Percentiles rank a stretch among this genome's conserved stretches.
phyloP scores from a whole-genome alignment of 1,139 yeast species.

The Blastobotrys arbuscula region DNA sequence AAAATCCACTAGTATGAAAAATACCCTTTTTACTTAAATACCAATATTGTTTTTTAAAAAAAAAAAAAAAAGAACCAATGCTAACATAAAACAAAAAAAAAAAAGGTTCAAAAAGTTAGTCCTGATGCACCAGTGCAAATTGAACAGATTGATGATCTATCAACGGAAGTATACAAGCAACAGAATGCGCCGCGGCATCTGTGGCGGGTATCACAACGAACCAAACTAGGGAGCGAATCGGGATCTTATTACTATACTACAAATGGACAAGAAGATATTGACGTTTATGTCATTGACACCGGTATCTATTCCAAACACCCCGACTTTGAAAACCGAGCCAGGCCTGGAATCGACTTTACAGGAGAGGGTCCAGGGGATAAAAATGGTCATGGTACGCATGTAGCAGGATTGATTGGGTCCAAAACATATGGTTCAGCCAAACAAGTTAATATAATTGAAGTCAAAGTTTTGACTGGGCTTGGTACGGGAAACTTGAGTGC shows the following conservation, averaged over 20 bases:
- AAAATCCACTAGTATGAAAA: conserved; percentile 17
- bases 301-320: conserved; percentile 57
- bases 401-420: conserved; percentile 84
- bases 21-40: conserved; percentile 9
- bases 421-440: conserved; percentile 76
- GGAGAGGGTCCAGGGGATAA: conserved; percentile 57
- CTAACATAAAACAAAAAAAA: conserved; percentile 11
- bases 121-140: conserved; percentile 28
- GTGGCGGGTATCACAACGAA: conserved; percentile 55
- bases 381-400: conserved; percentile 80
- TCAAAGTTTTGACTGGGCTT: conserved; percentile 60
- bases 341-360: conserved; percentile 54
- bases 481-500: conserved; percentile 64
- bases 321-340: conserved; percentile 63
- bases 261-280: conserved; percentile 45
- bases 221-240: conserved; percentile 29
- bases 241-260: conserved; percentile 32
- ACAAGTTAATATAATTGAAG: conserved; percentile 53
- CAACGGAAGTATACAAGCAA: conserved; percentile 31
- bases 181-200: conserved; percentile 63
- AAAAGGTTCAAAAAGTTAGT: conserved; percentile 26
- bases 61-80: background rate
- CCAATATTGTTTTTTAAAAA: no score
- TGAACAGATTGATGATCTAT: conserved; percentile 6
- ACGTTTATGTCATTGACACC: conserved; percentile 77